Evolutionary conservation across 768 basidiomycete genomes (phyloP), one percentile per base, ranked within the genome.

Genomic region (Trametes punicea): DNA sequence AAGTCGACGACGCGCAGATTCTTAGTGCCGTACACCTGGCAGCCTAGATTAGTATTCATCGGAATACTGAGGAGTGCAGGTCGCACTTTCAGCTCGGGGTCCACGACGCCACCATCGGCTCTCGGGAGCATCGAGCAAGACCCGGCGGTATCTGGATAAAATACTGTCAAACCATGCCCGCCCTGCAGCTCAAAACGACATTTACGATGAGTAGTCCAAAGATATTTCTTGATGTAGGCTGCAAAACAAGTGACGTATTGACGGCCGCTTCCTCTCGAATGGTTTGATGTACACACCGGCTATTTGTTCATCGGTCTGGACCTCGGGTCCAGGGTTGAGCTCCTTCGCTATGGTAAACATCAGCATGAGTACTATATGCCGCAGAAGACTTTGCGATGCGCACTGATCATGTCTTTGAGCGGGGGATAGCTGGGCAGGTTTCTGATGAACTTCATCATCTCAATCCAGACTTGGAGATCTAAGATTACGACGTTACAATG

Each of bases 11-110:
- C 74, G 8, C 83, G 75, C 20, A 84, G 52, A 56, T 83, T 83
- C 44, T 65, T 71, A 3, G 82, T 82, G 2, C 81, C 82, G 59
- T 84, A 83, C 0, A 84, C 82, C 76, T 77, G 2, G n/a, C n/a
- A 16, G 18, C 10, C n/a, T 7, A 5, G 7, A 26, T 51, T 7
- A 53, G 21, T 13, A 38, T 13, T 34, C n/a, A n/a, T n/a, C n/a
- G n/a, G n/a, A n/a, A n/a, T n/a, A n/a, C n/a, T n/a, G n/a, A n/a
- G n/a, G n/a, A n/a, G n/a, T n/a, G n/a, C n/a, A n/a, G n/a, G n/a
- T n/a, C 59, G 20, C 27, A 75, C 79, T 69, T 77, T 79, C 3
- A 81, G 65, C 16, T 71, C 48, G 16, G 73, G 66, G 52, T 81
- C 75, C 2, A 83, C 82, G 5, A 83, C 81, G 21, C 82, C 81